phyloP scores from a whole-genome alignment of 2,329 filamentous ascomycete genomes.

The Dothiorella sarmentorum region DNA sequence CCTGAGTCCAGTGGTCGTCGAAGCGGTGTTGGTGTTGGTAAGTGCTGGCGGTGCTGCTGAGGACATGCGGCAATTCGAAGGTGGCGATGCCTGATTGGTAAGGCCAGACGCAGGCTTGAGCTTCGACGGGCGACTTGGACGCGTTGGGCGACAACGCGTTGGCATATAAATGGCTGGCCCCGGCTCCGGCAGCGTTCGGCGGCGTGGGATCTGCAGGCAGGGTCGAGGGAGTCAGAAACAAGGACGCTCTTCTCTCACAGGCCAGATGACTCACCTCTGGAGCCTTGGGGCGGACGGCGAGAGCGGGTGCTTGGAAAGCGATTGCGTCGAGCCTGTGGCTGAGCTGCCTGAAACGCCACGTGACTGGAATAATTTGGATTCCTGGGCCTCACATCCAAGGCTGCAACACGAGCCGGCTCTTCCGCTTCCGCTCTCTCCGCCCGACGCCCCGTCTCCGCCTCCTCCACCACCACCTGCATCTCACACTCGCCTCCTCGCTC shows the following conservation, averaged over 20 bases:
- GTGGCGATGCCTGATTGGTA: conserved; percentile 16
- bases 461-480: too few relatives aligned
- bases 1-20: neutral
- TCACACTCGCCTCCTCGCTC: too few relatives aligned
- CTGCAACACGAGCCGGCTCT: too few relatives aligned
- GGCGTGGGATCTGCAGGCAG: conserved; percentile 5
- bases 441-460: too few relatives aligned
- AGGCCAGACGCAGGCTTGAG: conserved; percentile 7
- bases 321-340: conserved; percentile 12
- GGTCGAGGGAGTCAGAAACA: conserved; percentile 14
- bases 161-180: conserved; percentile 11
- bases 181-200: neutral
- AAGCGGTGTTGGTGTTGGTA: neutral
- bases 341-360: conserved; percentile 5
- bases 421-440: neutral
- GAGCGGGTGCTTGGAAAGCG: neutral
- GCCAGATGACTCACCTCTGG: conserved; percentile 12
- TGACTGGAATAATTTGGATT: conserved; percentile 9
- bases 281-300: neutral
- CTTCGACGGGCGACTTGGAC: conserved; percentile 1
- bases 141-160: conserved; percentile 17
- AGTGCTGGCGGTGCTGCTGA: too few relatives aligned
- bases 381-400: conserved; percentile 11
- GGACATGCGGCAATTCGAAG: neutral
- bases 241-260: neutral